These are phyloP conservation scores for Aureobasidium namibiae DNA, from an alignment of 2,329 filamentous ascomycete species.

Conservation along the genomic window DNA sequence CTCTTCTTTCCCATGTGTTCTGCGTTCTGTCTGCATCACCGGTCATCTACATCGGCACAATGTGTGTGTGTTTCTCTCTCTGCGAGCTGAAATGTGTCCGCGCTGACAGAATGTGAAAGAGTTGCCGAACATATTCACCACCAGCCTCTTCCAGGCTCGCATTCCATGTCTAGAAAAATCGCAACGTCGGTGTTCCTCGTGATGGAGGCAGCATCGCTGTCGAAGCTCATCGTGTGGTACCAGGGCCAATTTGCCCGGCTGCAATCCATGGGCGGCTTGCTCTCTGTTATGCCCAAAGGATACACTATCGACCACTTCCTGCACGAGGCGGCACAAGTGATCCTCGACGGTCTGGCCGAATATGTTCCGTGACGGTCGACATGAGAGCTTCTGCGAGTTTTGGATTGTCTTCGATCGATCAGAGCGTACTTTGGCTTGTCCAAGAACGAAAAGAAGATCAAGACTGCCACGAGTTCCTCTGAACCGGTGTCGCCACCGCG, in stretches of 20 bases:
- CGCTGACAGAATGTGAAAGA: conserved; percentile 36
- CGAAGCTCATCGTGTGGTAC: background rate
- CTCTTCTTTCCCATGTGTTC: too few relatives aligned
- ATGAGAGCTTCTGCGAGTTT: background rate
- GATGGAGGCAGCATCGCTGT: background rate
- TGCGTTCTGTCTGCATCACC: too few relatives aligned
- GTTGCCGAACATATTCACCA: conserved; percentile 41
- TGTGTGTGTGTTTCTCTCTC: too few relatives aligned
- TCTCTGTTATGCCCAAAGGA: background rate
- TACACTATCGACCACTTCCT: background rate
- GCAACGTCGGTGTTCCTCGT: background rate
- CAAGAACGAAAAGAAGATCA: too few relatives aligned
- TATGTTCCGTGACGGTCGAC: background rate
- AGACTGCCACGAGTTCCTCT: too few relatives aligned
- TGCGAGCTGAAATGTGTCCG: conserved; percentile 29
- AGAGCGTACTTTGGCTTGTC: too few relatives aligned
- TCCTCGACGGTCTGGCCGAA: background rate
- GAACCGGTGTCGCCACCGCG: too few relatives aligned
- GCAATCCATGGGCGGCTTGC: background rate
- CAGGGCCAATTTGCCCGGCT: background rate
- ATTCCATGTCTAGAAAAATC: background rate
- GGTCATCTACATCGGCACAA: too few relatives aligned
- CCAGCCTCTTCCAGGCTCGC: conserved; percentile 31
- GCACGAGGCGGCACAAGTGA: background rate
- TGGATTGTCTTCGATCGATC: background rate